Conservation (phyloP, 768 basidiomycete genomes). For the Hypholoma sublateritium region DNA sequence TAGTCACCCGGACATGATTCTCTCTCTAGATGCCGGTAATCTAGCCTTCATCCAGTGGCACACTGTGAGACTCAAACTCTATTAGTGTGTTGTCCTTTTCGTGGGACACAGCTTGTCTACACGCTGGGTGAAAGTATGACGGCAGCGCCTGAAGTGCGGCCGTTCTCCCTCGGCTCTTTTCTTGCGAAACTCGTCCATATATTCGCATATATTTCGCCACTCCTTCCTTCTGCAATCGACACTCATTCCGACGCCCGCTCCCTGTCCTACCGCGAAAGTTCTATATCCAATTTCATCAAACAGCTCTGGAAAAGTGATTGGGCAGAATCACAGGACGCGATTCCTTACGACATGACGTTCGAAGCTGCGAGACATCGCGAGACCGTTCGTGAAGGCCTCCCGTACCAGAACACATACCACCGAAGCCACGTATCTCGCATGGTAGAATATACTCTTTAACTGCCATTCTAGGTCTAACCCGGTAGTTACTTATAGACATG, state of each 20-base stretch:
- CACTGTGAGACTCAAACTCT: not conserved
- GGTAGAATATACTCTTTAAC: slow-evolving; percentile 21
- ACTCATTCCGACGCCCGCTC: slow-evolving; percentile 42
- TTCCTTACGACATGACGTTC: slow-evolving; percentile 49
- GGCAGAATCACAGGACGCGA: slow-evolving; percentile 45
- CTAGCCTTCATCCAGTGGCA: not conserved
- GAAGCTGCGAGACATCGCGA: slow-evolving; percentile 44
- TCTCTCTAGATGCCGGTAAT: slow-evolving; percentile 43
- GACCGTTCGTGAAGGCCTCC: slow-evolving; percentile 32
- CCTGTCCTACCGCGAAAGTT: slow-evolving; percentile 38
- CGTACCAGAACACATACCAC: slow-evolving; percentile 39
- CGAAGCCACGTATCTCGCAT: slow-evolving; percentile 39
- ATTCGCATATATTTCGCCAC: slow-evolving; percentile 41
- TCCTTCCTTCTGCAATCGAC: slow-evolving; percentile 37
- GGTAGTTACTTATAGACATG: slow-evolving; percentile 1
- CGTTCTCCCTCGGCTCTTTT: slow-evolving; percentile 38
- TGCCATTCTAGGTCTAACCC: not conserved
- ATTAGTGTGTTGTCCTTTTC: slow-evolving; percentile 46
- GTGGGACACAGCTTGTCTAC: slow-evolving; percentile 49
- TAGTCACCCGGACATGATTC: slow-evolving; percentile 43
- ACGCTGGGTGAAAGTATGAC: slow-evolving; percentile 41
- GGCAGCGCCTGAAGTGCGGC: slow-evolving; percentile 39
- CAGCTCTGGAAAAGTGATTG: slow-evolving; percentile 49
- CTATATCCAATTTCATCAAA: slow-evolving; percentile 28
- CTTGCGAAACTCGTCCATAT: slow-evolving; percentile 40